Base-by-base conservation (phyloP, 495 filamentous ascomycete genomes). In the Aspergillus haitiensis region DNA sequence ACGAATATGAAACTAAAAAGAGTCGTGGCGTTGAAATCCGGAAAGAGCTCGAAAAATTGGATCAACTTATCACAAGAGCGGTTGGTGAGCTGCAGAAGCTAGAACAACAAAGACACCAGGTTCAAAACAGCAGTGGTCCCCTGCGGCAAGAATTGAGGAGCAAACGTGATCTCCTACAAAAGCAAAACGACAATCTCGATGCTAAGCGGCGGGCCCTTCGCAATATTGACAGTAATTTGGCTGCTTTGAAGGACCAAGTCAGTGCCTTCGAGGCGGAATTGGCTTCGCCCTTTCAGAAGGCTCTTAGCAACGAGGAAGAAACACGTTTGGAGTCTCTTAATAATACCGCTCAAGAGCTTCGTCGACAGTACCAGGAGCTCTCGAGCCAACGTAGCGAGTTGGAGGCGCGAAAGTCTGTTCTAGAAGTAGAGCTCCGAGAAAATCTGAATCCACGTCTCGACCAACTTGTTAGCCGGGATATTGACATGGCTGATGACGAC, bases 201-300 rank as follows among this genome's bases (percentile, higher is more conserved):
- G 77, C 82, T 7, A 94, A 93, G 65, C 75, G 80, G 36, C 76
- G 78, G 8, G 84, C 86, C 21, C 82, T 81, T 42, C 88, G 87
- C n/a, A 89, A 85, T 52, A 85, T 96, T 8, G 87, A 94, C 52
- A 81, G 82, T 42, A 86, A 88, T 58, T 76, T 96, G 63, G 89
- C 88, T 59, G 84, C 88, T 52, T 74, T 93, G 44, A 84, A 84
- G 49, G 88, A 91, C 49, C 88, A 90, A 60, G 81, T 93, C 55
- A 78, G 70, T 35, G 84, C 87, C 0, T 88, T 92, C 64, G 83
- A 93, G 67, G 80, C 84, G 10, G 94, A 99, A 69, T 70, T 97
- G 51, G 80, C 80, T 1, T 89, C 92, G 5, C 86, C 92, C 13
- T 98, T 97, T 79, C 96, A 95, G 75, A 98, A 97, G 69, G 84